Conservation (phyloP, 345 rosid species). For the Corchorus capsularis region DNA sequence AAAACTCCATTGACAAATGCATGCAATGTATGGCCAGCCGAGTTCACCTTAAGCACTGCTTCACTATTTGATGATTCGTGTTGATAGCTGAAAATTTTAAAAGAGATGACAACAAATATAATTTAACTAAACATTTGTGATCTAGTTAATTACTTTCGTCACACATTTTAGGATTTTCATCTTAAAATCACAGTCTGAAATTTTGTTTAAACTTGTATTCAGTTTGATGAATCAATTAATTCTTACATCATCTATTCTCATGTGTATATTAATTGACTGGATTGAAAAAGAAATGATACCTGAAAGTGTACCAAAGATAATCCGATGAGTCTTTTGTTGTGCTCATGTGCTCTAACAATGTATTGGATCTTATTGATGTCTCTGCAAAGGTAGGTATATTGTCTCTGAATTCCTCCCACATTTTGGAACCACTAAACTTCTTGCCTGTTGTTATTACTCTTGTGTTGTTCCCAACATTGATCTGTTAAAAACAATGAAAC, state of each 20-base stretch:
- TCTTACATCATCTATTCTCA: too few species aligned
- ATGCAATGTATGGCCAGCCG: slow-evolving; percentile 68
- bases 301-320: slow-evolving; percentile 87
- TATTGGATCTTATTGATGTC: slow-evolving; percentile 40
- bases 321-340: slow-evolving; percentile 77
- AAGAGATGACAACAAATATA: background rate
- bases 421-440: slow-evolving; percentile 26
- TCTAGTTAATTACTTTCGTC: background rate
- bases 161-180: background rate
- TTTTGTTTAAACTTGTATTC: background rate
- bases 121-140: background rate
- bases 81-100: slow-evolving; percentile 42
- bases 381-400: slow-evolving; percentile 45
- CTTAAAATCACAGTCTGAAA: too few species aligned
- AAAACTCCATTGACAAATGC: slow-evolving; percentile 59
- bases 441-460: slow-evolving; percentile 45
- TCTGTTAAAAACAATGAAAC: slow-evolving; percentile 35
- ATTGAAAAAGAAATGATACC: slow-evolving; percentile 34
- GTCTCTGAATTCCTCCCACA: slow-evolving; percentile 67
- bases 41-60: slow-evolving; percentile 51
- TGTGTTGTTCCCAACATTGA: slow-evolving; percentile 38
- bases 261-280: too few species aligned
- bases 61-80: slow-evolving; percentile 45
- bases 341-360: slow-evolving; percentile 67
- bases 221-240: too few species aligned